Conservation (phyloP, 2,329 filamentous ascomycete species). For the Clarireedia hainanense region DNA sequence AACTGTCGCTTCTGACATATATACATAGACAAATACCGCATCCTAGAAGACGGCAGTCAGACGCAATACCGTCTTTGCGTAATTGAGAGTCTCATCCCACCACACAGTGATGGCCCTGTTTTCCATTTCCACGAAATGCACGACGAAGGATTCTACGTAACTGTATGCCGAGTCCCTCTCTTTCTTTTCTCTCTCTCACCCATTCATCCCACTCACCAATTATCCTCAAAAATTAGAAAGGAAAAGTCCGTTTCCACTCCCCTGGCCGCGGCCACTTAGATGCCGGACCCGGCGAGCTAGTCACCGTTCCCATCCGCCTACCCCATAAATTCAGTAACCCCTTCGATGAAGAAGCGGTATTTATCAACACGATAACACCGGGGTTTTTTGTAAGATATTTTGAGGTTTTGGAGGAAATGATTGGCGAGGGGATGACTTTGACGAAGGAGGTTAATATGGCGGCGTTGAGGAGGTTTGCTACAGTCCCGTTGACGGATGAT, state of each 20-base stretch:
- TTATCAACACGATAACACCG: not conserved
- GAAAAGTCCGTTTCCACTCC: not conserved
- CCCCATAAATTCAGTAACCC: not conserved
- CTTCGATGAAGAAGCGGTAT: not conserved
- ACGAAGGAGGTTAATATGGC: not conserved
- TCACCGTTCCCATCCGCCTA: not conserved
- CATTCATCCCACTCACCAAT: too few species aligned
- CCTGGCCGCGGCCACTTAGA: not conserved
- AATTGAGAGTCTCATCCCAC: not conserved
- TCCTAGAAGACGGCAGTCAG: not conserved
- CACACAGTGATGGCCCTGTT: not conserved
- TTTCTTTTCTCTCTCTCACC: too few species aligned
- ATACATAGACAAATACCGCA: not conserved
- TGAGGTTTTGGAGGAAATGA: not conserved
- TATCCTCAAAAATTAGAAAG: not conserved
- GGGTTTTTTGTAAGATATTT: not conserved
- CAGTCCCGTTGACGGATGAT: not conserved
- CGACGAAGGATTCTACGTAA: not conserved
- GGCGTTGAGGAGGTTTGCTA: not conserved
- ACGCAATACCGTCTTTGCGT: not conserved
- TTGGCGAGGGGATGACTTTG: not conserved
- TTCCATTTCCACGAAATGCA: constrained; percentile 1
- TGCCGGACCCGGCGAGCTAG: not conserved
- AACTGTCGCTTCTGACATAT: not conserved
- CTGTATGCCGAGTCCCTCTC: not conserved